A percentile compares a stretch with the other conserved stretches of the same genome.
Conservation (phyloP, 2,329 filamentous ascomycete species). For the Coniochaeta pulveracea region DNA sequence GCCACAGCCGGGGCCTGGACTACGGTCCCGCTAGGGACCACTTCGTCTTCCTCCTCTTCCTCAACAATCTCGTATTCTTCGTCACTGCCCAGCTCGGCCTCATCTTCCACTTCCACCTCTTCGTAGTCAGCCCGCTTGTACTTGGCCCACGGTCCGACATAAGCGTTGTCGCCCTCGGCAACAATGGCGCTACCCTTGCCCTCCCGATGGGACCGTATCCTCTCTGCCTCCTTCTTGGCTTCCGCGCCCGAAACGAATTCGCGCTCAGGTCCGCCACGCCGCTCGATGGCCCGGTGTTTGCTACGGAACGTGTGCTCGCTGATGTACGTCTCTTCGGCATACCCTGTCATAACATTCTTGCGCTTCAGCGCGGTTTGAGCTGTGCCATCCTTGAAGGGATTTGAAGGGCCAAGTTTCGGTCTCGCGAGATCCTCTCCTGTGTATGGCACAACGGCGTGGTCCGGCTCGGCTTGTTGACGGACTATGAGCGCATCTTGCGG, state of each 20-base stretch:
- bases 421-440: constrained; percentile 63
- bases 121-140: constrained; percentile 66
- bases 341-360: constrained; percentile 76
- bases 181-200: constrained; percentile 74
- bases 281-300: constrained; percentile 75
- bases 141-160: constrained; percentile 89
- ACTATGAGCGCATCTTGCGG: constrained; percentile 53
- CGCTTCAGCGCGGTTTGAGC: constrained; percentile 46
- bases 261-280: constrained; percentile 44
- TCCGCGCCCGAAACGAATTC: constrained; percentile 42
- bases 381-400: constrained; percentile 60
- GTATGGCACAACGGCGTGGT: constrained; percentile 52
- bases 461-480: constrained; percentile 39
- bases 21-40: constrained; percentile 53
- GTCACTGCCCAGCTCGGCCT: constrained; percentile 62
- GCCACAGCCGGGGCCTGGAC: constrained; percentile 43
- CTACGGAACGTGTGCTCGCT: constrained; percentile 84
- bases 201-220: constrained; percentile 64
- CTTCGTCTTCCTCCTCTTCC: constrained; percentile 61
- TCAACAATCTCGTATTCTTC: constrained; percentile 71
- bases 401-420: constrained; percentile 55
- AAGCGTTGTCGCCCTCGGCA: constrained; percentile 77
- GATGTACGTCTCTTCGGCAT: constrained; percentile 76
- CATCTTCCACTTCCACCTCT: constrained; percentile 58
- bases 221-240: constrained; percentile 60